These are phyloP conservation scores for Populus hybrid DNA, from an alignment of 441 rosid genomes.

Conservation along the genomic window DNA sequence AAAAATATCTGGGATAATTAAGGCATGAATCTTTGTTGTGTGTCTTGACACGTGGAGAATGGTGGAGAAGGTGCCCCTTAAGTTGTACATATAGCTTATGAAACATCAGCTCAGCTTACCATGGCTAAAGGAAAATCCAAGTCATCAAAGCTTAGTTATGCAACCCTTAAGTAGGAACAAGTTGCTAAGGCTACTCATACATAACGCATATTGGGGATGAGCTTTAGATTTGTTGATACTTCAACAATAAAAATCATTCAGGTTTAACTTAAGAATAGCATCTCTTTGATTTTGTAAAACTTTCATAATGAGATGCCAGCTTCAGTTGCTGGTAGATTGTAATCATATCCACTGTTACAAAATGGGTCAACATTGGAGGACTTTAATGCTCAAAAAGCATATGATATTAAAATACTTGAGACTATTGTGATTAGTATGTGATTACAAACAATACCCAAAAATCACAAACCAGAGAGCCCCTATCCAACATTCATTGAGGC, in stretches of 20 bases:
- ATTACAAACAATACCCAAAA: background rate
- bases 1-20: too few relatives aligned
- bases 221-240: background rate
- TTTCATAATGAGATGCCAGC: background rate
- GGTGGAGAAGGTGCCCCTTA: background rate
- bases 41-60: background rate
- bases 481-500: background rate
- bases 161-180: background rate
- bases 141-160: background rate
- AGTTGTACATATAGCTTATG: background rate
- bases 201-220: background rate
- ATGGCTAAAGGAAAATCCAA: background rate
- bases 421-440: background rate
- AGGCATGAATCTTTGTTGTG: background rate
- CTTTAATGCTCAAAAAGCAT: background rate
- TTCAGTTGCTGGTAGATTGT: background rate
- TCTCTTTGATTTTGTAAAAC: background rate
- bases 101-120: background rate
- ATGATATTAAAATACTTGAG: background rate
- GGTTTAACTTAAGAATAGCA: background rate
- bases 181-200: background rate
- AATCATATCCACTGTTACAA: background rate
- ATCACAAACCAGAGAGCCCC: background rate
- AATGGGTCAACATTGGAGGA: background rate
- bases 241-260: background rate